Evolutionary conservation across 495 filamentous ascomycete genomes (phyloP).

Genomic region (Hypoxylon rickii): DNA sequence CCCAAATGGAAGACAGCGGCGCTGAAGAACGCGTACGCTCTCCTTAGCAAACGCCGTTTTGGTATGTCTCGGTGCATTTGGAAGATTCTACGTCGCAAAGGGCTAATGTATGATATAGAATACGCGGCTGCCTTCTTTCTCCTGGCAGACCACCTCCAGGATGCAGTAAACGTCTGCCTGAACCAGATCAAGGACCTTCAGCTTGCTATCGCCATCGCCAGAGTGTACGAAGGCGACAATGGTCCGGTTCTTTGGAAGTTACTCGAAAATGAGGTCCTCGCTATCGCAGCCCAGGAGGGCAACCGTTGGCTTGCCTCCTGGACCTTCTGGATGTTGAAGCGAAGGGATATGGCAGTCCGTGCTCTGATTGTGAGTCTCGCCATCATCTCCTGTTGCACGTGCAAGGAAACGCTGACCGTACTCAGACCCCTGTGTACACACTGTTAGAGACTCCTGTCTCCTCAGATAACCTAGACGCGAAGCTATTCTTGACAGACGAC

Average conservation of each 20-base stretch:
- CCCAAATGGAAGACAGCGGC: constrained; percentile 87
- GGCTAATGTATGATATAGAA: constrained; percentile 54
- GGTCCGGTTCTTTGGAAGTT: constrained; percentile 74
- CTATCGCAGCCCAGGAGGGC: constrained; percentile 75
- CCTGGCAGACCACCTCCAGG: constrained; percentile 80
- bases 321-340: constrained; percentile 92
- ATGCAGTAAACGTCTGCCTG: constrained; percentile 82
- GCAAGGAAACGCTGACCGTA: constrained; percentile 24
- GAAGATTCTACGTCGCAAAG: not conserved
- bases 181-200: constrained; percentile 86
- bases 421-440: constrained; percentile 74
- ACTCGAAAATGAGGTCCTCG: constrained; percentile 78
- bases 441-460: constrained; percentile 65
- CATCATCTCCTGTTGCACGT: no score
- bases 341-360: constrained; percentile 82
- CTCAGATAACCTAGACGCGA: constrained; percentile 64
- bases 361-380: constrained; percentile 70
- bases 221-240: constrained; percentile 86
- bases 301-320: constrained; percentile 95
- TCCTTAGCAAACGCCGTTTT: constrained; percentile 89
- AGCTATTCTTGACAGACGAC: constrained; percentile 85
- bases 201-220: constrained; percentile 86
- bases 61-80: constrained; percentile 53
- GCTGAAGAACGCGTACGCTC: constrained; percentile 95
- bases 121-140: constrained; percentile 98